Evolutionary conservation across 805 yeast genomes (phyloP), one percentile per base, ranked within the genome.

Genomic region (Barnettozyma botsteinii): DNA sequence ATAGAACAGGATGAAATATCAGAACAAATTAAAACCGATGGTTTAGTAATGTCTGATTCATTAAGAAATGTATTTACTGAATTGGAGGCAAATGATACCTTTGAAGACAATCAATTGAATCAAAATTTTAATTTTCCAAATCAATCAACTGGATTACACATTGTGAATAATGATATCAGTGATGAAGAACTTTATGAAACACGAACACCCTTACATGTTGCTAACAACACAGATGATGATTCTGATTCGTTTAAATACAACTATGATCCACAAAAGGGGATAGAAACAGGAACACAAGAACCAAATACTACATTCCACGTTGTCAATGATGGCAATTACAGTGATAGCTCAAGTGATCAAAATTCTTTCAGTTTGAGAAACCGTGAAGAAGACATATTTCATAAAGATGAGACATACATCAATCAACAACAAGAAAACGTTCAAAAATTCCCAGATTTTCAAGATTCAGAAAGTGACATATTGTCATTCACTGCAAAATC

Each of bases 401-500:
- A 24, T 8, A 15, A 13, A 11, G 38, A 40, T 3, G 49, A 42
- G 20, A 49, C 40, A 30, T 46, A 48, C 21, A 44, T 48, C 13
- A 34, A 43, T 2, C 54, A 45, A 33, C 55, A 51, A 33, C 38
- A 36, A 8, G 15, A 22, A 33, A 37, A 13, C 13, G 19, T n/a
- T n/a, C n/a, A n/a, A n/a, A n/a, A n/a, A n/a, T n/a, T n/a, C n/a
- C n/a, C n/a, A n/a, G n/a, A n/a, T n/a, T n/a, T n/a, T n/a, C n/a
- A n/a, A n/a, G n/a, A n/a, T n/a, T 56, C 47, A 13, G 56, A 43
- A 2, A 51, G 53, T 33, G 64, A 52, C 3, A 56, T 48, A 6
- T 38, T 65, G 17, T 59, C 57, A 33, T 65, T 65, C 41, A 56
- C 55, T 7, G 67, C 65, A 2, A 53, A 57, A 35, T 56, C 68